Evolutionary conservation across 768 basidiomycete species (phyloP), one percentile per base, ranked within the genome.

Genomic region (Tephrocybe sp.): DNA sequence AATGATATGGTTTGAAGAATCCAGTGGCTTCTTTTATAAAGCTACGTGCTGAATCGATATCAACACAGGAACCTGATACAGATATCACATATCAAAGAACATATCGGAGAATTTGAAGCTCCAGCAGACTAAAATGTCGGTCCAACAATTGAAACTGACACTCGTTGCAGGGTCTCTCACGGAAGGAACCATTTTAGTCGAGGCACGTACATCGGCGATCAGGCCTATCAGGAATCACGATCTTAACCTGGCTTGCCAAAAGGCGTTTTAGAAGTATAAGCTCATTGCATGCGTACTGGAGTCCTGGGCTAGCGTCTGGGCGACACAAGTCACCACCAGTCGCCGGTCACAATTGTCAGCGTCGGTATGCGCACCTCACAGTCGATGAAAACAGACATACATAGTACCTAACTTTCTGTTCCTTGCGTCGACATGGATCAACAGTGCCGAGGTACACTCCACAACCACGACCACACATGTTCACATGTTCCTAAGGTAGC

Each of bases 31-130:
- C 41, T 52, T 58, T 49, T 39, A 48, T 46, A 49, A 43, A 44
- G 43, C 22, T 26, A 19, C 35, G 39, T 36, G 35, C 14, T 23
- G 19, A 45, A 44, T n/a, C 19, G 12, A 45, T 33, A 48, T 35
- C 44, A 49, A 38, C 52, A 52, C 50, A 45, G 36, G 36, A 39
- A 51, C 34, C 41, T 42, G 51, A 49, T 44, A 52, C 54, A 50
- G 44, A 50, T 41, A 35, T 34, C 30, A 32, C 39, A 22, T 39
- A 36, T 36, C 39, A 50, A 39, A n/a, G 26, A 39, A 11, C 43
- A 32, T 16, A 45, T 56, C 54, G 60, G 57, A 49, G 39, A 43
- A 46, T 53, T 38, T 40, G 42, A 55, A 53, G 14, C 54, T 48
- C 59, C 59, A 53, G 32, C 23, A 42, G 33, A 16, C n/a, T n/a